Evolutionary conservation across 2,329 filamentous ascomycete genomes (phyloP).

Genomic region (Fusarium multiceps): DNA sequence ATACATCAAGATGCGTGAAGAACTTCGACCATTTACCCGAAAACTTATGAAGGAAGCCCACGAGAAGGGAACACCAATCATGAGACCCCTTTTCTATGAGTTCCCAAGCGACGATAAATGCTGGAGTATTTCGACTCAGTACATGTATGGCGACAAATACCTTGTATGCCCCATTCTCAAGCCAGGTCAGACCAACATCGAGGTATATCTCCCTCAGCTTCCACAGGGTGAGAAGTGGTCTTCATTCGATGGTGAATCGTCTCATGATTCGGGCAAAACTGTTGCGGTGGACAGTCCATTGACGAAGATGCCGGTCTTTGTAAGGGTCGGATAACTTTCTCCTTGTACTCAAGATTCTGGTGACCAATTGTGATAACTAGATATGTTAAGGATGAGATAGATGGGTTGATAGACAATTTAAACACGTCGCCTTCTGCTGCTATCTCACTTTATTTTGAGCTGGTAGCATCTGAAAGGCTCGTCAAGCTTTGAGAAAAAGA

Average conservation of each 20-base stretch:
- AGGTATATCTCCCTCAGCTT: conserved; percentile 63
- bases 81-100: conserved; percentile 72
- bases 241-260: conserved; percentile 1
- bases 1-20: conserved; percentile 69
- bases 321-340: neutral
- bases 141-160: conserved; percentile 72
- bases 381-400: neutral
- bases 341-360: too few species aligned
- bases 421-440: neutral
- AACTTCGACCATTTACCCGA: conserved; percentile 67
- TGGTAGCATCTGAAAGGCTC: conserved; percentile 1
- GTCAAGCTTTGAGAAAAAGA: conserved; percentile 8
- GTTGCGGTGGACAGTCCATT: conserved; percentile 13
- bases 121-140: conserved; percentile 70
- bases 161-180: conserved; percentile 67
- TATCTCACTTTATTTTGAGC: neutral
- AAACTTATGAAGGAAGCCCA: conserved; percentile 69
- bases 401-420: neutral
- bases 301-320: conserved; percentile 16
- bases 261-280: conserved; percentile 5
- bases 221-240: conserved; percentile 10
- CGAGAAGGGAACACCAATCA: conserved; percentile 68
- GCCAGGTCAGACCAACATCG: conserved; percentile 56
- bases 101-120: conserved; percentile 65
- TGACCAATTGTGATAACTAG: neutral